Evolutionary conservation across 2,329 filamentous ascomycete genomes (phyloP).

Genomic region (Cladosporium velox): DNA sequence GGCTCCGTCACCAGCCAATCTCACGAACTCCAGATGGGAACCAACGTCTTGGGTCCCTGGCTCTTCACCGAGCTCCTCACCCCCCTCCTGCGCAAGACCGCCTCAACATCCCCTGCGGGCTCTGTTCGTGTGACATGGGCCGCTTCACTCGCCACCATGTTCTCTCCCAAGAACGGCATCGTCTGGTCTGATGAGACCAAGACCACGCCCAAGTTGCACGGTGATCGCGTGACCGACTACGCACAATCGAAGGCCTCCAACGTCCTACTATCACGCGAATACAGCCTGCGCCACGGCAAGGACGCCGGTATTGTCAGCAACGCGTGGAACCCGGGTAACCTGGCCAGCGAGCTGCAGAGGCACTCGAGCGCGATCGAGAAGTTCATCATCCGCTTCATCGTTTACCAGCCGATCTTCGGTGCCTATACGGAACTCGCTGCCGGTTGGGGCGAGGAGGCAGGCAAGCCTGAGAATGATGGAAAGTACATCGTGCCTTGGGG

Average conservation of each 20-base stretch:
- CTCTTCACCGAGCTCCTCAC: slow-evolving; percentile 37
- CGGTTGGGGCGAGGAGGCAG: slow-evolving; percentile 32
- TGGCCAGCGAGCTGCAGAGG: slow-evolving; percentile 34
- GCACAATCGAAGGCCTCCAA: slow-evolving; percentile 34
- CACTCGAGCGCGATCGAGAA: slow-evolving; percentile 26
- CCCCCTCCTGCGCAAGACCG: slow-evolving; percentile 35
- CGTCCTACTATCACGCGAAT: slow-evolving; percentile 31
- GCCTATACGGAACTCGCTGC: slow-evolving; percentile 40
- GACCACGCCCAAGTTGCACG: slow-evolving; percentile 23
- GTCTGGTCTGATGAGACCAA: slow-evolving; percentile 23
- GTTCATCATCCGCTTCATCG: slow-evolving; percentile 22
- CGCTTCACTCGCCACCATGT: slow-evolving; percentile 30
- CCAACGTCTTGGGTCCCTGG: slow-evolving; percentile 39
- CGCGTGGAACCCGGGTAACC: slow-evolving; percentile 38
- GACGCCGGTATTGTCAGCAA: slow-evolving; percentile 30
- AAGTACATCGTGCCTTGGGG: slow-evolving; percentile 40
- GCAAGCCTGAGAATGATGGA: slow-evolving; percentile 30
- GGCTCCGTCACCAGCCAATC: slow-evolving; percentile 38
- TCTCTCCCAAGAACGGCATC: slow-evolving; percentile 28
- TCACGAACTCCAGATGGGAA: slow-evolving; percentile 39
- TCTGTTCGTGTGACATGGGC: slow-evolving; percentile 37
- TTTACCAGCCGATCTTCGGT: slow-evolving; percentile 32
- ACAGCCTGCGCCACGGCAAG: slow-evolving; percentile 24
- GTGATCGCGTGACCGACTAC: slow-evolving; percentile 30
- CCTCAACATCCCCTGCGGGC: slow-evolving; percentile 27